Base-by-base conservation (phyloP, 768 basidiomycete genomes). In the Cystoderma amianthinum region DNA sequence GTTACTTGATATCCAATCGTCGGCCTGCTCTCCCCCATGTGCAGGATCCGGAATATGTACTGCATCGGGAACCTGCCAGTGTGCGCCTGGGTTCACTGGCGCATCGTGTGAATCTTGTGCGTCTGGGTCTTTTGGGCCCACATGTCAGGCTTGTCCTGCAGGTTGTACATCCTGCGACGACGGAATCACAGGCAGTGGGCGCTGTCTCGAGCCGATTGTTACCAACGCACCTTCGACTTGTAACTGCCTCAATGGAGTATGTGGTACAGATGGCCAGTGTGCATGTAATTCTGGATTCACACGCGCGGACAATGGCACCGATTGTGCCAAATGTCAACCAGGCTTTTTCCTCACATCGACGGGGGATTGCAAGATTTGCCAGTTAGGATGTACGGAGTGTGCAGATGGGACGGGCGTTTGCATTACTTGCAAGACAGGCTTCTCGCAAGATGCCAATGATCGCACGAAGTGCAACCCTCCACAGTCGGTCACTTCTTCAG, bases 241-340 rank as follows among this genome's bases (percentile, higher is more conserved):
- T 61, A 84, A 89, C 52, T 95, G 91, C 53, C 47, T 82, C 38
- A 93, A 93, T 51, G 91, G 91, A 2, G 59, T 76, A 34, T 95
- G 91, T 58, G 72, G 72, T 1, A 48, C 72, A 0, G 72, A 74
- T 42, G 81, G 85, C 0, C 76, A 82, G 46, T 92, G 91, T 52
- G 59, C 72, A 3, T 94, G 91, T 56, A 81, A 82, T 49, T 55
- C 78, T 0, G 91, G 91, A 0, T 94, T 85, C 83, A 76, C 75
- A 2, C 73, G 75, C 0, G 79, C 71, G 1, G 63, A 64, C 36
- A 82, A 87, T 49, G 86, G 88, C 5, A 89, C 84, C 0, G 73
- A 78, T 10, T 94, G 90, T 56, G 77, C 85, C 9, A 67, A 76
- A 39, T 94, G 91, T 53, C 71, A 76, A 1, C 44, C 67, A 13